These are phyloP conservation scores for Colletotrichum caudatum DNA, from an alignment of 2,329 filamentous ascomycete species.

Conservation along the genomic window DNA sequence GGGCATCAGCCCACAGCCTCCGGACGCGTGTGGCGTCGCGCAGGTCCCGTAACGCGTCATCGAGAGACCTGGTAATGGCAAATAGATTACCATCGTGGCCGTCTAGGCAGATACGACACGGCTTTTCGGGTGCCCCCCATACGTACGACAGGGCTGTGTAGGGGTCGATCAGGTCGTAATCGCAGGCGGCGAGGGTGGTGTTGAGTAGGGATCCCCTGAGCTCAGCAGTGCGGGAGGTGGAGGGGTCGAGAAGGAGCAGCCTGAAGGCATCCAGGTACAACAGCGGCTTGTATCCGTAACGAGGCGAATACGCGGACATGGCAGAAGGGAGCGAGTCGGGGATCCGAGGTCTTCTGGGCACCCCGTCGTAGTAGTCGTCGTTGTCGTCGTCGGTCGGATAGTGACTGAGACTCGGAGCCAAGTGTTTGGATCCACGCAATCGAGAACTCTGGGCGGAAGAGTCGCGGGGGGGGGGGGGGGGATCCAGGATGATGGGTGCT, in stretches of 20 bases:
- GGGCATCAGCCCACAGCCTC: slow-evolving; percentile 49
- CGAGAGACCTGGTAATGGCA: slow-evolving; percentile 10
- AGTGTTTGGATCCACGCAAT: slow-evolving; percentile 10
- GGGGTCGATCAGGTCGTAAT: slow-evolving; percentile 23
- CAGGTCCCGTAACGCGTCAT: slow-evolving; percentile 53
- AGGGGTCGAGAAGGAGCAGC: slow-evolving; percentile 22
- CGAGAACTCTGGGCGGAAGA: background rate
- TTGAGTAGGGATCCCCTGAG: slow-evolving; percentile 37
- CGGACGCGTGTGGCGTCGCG: slow-evolving; percentile 50
- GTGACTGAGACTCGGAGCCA: background rate
- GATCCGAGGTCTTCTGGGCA: background rate
- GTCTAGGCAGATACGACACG: slow-evolving; percentile 42
- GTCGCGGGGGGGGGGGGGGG: background rate
- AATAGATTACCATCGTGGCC: slow-evolving; percentile 21
- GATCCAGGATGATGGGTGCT: slow-evolving; percentile 1
- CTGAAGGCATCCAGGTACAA: background rate
- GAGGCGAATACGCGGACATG: slow-evolving; percentile 24
- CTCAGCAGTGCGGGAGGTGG: slow-evolving; percentile 2
- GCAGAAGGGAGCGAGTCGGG: background rate
- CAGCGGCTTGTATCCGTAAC: slow-evolving; percentile 30
- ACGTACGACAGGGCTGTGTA: slow-evolving; percentile 46
- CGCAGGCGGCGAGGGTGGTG: slow-evolving; percentile 10
- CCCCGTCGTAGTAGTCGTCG: no score
- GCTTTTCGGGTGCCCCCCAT: slow-evolving; percentile 41
- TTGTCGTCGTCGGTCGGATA: slow-evolving; percentile 9